phyloP scores from a whole-genome alignment of 2,329 filamentous ascomycete species.

The Hypoxylon sp. region DNA sequence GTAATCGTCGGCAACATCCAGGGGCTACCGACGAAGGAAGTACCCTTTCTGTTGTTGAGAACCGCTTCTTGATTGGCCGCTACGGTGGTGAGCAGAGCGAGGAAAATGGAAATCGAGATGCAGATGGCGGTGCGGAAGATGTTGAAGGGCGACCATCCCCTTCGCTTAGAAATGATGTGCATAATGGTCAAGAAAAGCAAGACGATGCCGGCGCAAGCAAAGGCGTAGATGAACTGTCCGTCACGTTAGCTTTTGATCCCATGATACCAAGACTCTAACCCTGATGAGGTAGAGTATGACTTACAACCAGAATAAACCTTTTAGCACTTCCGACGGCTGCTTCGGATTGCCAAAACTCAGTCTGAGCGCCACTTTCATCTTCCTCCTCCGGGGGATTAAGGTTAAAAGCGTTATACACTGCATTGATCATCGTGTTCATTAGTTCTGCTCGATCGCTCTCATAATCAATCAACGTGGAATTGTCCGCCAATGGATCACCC shows the following conservation, averaged over 20 bases:
- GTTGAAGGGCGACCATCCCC: conserved; percentile 53
- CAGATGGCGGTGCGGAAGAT: conserved; percentile 48
- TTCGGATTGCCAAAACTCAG: conserved; percentile 41
- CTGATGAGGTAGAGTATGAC: conserved; percentile 18
- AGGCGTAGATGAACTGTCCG: conserved; percentile 51
- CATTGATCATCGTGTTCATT: conserved; percentile 47
- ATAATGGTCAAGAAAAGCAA: conserved; percentile 52
- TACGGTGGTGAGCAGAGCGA: conserved; percentile 47
- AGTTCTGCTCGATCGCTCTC: conserved; percentile 39
- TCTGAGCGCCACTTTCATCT: conserved; percentile 4
- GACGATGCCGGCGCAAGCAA: conserved; percentile 51
- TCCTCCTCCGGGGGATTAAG: conserved; percentile 40
- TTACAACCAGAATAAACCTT: conserved; percentile 49
- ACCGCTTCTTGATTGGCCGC: conserved; percentile 35
- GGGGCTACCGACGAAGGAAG: conserved; percentile 46
- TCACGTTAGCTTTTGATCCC: conserved; percentile 6
- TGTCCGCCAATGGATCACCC: conserved; percentile 24
- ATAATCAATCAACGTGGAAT: conserved; percentile 22
- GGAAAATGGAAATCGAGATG: conserved; percentile 44
- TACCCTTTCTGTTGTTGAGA: conserved; percentile 16
- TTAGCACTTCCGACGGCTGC: conserved; percentile 31
- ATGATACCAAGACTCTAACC: not conserved
- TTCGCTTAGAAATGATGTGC: conserved; percentile 51
- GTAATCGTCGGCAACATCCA: conserved; percentile 53
- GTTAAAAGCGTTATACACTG: conserved; percentile 49